Evolutionary conservation across 306 rosid genomes (phyloP).

Genomic region (Citrullus mucosospermus): DNA sequence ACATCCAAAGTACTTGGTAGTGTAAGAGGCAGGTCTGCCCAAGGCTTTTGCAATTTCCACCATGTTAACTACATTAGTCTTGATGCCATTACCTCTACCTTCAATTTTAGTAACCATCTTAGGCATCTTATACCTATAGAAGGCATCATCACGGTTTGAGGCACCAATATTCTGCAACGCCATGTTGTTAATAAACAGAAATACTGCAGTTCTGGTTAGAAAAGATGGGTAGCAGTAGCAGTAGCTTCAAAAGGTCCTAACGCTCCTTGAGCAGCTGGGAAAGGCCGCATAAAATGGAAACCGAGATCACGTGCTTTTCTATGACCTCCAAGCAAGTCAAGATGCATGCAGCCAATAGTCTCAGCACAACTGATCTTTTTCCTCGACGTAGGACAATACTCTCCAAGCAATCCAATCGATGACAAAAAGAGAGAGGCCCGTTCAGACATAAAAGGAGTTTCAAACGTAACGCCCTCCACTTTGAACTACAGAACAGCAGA

Average conservation of each 20-base stretch:
- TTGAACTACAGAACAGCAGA: constrained; percentile 28
- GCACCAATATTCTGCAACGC: constrained; percentile 80
- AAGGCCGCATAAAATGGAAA: constrained; percentile 25
- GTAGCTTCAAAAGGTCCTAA: constrained; percentile 1
- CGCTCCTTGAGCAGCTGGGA: neutral
- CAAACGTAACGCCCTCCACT: constrained; percentile 44
- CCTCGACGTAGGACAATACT: constrained; percentile 52
- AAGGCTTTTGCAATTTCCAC: constrained; percentile 80
- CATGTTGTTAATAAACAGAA: constrained; percentile 21
- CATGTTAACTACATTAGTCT: constrained; percentile 67
- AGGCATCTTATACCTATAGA: constrained; percentile 90
- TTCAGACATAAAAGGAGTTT: constrained; percentile 62
- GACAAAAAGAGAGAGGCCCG: constrained; percentile 42
- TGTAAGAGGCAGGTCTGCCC: constrained; percentile 70
- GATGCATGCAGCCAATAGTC: constrained; percentile 27
- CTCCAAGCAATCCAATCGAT: constrained; percentile 54
- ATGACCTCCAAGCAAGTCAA: constrained; percentile 21
- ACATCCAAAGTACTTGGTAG: constrained; percentile 69
- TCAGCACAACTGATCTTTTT: constrained; percentile 31
- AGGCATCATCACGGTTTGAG: constrained; percentile 72
- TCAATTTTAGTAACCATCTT: constrained; percentile 72
- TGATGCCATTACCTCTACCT: constrained; percentile 84
- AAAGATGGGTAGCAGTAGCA: neutral
- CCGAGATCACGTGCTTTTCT: constrained; percentile 11
- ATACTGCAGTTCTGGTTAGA: constrained; percentile 2